Evolutionary conservation across 768 basidiomycete species (phyloP).

Genomic region (Tricholoma flavovirens): DNA sequence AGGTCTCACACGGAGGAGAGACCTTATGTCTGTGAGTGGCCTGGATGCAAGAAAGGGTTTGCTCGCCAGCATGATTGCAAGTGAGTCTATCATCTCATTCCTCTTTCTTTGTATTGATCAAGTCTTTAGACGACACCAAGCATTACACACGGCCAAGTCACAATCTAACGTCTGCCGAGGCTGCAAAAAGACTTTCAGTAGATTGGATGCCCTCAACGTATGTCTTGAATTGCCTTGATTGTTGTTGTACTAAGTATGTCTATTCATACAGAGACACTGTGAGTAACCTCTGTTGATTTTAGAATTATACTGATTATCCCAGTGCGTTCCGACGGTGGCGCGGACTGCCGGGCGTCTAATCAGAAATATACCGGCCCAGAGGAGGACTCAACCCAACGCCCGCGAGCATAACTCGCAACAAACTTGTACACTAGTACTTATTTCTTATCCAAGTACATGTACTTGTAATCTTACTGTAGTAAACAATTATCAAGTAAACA

Average conservation of each 20-base stretch:
- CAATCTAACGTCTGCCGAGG: conserved; percentile 85
- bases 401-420: conserved; percentile 9
- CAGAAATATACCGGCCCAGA: conserved; percentile 31
- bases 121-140: conserved; percentile 66
- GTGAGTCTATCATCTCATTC: conserved; percentile 38
- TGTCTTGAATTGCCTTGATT: conserved; percentile 31
- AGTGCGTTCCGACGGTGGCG: conserved; percentile 85
- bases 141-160: conserved; percentile 78
- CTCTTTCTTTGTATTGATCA: conserved; percentile 2
- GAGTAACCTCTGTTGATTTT: conserved; percentile 29
- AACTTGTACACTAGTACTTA: background rate
- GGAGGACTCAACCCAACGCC: conserved; percentile 18
- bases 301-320: conserved; percentile 16
- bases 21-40: conserved; percentile 90
- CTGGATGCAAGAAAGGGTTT: conserved; percentile 92
- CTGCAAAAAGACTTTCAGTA: conserved; percentile 92
- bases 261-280: conserved; percentile 64
- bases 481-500: conserved; percentile 15
- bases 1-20: conserved; percentile 94
- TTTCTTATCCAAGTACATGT: conserved; percentile 5
- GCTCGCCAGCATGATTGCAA: conserved; percentile 98
- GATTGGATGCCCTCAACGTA: conserved; percentile 91
- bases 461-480: conserved; percentile 17
- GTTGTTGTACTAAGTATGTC: conserved; percentile 5
- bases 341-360: conserved; percentile 58